Evolutionary conservation across 2,329 filamentous ascomycete genomes (phyloP), one percentile per base, ranked within the genome.

Genomic region (Microdochium bolleyi): DNA sequence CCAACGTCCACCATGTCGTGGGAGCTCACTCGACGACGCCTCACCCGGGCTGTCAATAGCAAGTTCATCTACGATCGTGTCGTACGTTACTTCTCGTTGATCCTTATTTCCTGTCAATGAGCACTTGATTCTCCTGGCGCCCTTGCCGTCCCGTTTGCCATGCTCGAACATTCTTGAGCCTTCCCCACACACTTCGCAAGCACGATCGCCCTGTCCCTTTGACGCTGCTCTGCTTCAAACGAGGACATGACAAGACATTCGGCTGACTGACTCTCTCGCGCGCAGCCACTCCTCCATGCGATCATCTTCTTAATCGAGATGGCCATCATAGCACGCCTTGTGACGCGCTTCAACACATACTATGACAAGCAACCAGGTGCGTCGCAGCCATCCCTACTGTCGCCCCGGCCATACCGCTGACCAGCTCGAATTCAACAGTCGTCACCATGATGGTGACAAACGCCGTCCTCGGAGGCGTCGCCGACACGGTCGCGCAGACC

Each of bases 371-470:
- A 89, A 65, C 94, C 92, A 64, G 77, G 88, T 92, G 78, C 60
- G 79, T 67, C 51, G 21, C 22, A 49, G 51, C 46, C 50, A n/a
- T n/a, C 24, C 37, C 24, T 25, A 21, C 22, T 27, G 19, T 41
- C 21, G 11, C 24, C 21, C n/a, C 19, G 10, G 38, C 13, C 21
- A 9, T 2, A 32, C 16, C 22, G 16, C 56, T 57, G 22, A 58
- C 19, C 48, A 48, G 16, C 14, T 46, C n/a, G 34, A 2, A 25
- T 41, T 37, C 51, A 54, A 22, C 66, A 88, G 89, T 99, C 44
- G 82, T 99, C 64, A 99, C 94, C 57, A 99, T 95, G 72, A 99
- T 99, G 92, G 89, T 96, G 66, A 96, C 92, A 68, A 99, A 99
- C 74, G 89, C 94, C 60, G 87, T 97, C 53, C 84, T 99, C 54